Evolutionary conservation across 495 filamentous ascomycete species (phyloP), one percentile per base, ranked within the genome.

Genomic region (Neurospora discreta): DNA sequence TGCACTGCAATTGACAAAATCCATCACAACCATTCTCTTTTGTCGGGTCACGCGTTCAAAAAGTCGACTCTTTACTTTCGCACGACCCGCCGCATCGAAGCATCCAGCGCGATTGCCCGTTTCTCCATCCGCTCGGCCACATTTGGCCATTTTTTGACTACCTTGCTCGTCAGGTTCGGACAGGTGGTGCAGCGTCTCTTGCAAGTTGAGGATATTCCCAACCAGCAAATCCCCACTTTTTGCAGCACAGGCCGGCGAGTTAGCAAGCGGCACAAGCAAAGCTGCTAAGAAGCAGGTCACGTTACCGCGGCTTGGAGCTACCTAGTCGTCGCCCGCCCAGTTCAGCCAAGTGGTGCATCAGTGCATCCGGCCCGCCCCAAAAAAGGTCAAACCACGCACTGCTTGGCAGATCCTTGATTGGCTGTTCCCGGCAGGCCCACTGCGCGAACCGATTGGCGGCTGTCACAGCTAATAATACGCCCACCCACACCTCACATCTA

Each of bases 181-280:
- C 52, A 60, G 52, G 52, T 60, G 52, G 52, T 70, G 74, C 74
- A 74, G 74, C 77, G n/a, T 68, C 40, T 36, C 20, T 69, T 33
- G 60, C 13, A 20, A 69, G 69, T 69, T 82, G 84, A 85, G 80
- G 84, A 77, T 81, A 85, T 85, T 85, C 84, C 72, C 76, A 81
- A 72, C 52, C 52, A 52, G 69, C 71, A 75, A 74, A 72, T 70
- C 72, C 73, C 72, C 75, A 75, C 77, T 71, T 75, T 71, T 72
- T 26, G 52, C 41, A 67, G 75, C 73, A 80, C 78, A 60, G 52
- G 52, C 26, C 52, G 46, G 13, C 46, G 46, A 58, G 46, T 30
- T 58, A 20, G 46, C 69, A n/a, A 39, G 43, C 41, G 16, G 41
- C 15, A 70, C 68, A 26, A 43, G 33, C 33, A 18, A 43, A 8